Percentiles rank a stretch among this genome's conserved stretches.
These are phyloP conservation scores for Globisporangium echinulatum DNA, from an alignment of 352 stramenopile genomes.

Conservation along the genomic window DNA sequence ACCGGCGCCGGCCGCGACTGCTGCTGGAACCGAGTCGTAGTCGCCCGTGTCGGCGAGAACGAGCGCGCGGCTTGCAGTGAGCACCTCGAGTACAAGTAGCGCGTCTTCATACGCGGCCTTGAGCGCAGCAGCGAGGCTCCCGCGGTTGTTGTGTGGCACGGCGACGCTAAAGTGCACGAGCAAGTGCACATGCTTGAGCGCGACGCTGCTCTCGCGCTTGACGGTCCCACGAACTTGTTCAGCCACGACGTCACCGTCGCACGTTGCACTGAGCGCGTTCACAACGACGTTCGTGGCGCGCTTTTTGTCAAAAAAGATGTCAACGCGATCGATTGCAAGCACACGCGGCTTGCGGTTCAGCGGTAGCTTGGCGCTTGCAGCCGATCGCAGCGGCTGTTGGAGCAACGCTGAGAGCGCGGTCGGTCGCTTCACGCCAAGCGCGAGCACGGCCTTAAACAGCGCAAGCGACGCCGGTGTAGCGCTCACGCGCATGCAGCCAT, in stretches of 20 bases:
- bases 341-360: conserved; percentile 35
- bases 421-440: conserved; percentile 12
- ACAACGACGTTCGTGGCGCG: conserved; percentile 16
- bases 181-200: conserved; percentile 18
- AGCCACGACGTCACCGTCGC: conserved; percentile 6
- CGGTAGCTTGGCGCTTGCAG: conserved; percentile 24
- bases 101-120: conserved; percentile 25
- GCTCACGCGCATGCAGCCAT: conserved; percentile 26
- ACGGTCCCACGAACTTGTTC: conserved; percentile 1
- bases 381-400: conserved; percentile 32
- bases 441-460: conserved; percentile 32
- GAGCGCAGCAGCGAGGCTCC: conserved; percentile 26
- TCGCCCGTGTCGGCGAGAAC: conserved; percentile 1
- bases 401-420: conserved; percentile 17
- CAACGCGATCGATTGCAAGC: conserved; percentile 25
- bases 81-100: conserved; percentile 17
- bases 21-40: conserved; percentile 1
- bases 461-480: conserved; percentile 12
- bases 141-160: conserved; percentile 36
- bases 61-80: conserved; percentile 19
- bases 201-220: conserved; percentile 3
- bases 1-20: conserved; percentile 8
- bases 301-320: conserved; percentile 22
- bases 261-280: conserved; percentile 11
- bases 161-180: conserved; percentile 35